Percentiles rank a stretch among this genome's conserved stretches.
These are phyloP conservation scores for Dipteronia sinensis DNA, from an alignment of 345 rosid species.

Conservation along the genomic window DNA sequence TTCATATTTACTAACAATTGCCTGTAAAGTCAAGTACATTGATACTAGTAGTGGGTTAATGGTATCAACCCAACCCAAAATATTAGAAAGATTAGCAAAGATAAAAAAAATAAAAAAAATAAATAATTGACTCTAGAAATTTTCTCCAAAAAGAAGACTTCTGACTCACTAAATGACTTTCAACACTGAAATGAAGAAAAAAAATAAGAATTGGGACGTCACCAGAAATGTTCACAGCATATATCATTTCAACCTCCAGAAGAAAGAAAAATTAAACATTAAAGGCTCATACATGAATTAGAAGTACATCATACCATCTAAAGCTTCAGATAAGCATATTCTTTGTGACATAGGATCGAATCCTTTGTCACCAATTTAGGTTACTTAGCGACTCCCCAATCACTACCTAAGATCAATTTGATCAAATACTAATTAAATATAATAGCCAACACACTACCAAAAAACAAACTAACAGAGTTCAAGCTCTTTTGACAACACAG, in stretches of 20 bases:
- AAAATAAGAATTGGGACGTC: neutral
- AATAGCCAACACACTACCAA: neutral
- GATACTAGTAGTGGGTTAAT: neutral
- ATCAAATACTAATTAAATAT: neutral
- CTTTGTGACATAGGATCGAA: neutral
- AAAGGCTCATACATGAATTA: neutral
- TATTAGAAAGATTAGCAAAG: neutral
- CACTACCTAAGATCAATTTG: neutral
- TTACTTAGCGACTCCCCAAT: neutral
- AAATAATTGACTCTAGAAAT: neutral
- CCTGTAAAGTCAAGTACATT: neutral
- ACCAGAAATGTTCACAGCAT: neutral
- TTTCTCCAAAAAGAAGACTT: neutral
- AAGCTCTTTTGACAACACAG: neutral
- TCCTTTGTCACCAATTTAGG: neutral
- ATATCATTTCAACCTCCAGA: neutral
- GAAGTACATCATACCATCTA: neutral
- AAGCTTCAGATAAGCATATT: neutral
- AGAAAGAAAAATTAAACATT: neutral
- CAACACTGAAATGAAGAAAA: neutral
- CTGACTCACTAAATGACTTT: neutral
- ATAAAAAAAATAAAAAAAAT: no score
- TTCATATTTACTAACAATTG: neutral
- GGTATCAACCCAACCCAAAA: neutral
- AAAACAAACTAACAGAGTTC: neutral